Evolutionary conservation across 108 stramenopile genomes (phyloP).

Genomic region (Cyclotella distinguenda): DNA sequence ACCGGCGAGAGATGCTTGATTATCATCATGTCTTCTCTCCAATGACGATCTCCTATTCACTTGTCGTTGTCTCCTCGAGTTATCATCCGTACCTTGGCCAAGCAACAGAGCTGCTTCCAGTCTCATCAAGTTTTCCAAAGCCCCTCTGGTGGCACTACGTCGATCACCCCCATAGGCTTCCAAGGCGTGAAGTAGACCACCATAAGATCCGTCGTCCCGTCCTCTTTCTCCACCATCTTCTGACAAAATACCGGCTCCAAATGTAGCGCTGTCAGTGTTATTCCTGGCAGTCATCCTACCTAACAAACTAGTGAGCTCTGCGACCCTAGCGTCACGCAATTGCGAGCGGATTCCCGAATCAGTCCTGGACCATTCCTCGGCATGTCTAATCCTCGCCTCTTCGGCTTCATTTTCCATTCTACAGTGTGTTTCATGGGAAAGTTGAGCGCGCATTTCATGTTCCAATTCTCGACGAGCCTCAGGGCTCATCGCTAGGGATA

Average conservation of each 20-base stretch:
- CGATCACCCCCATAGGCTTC: slow-evolving; percentile 53
- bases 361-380: slow-evolving; percentile 50
- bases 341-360: slow-evolving; percentile 20
- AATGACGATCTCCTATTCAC: background rate
- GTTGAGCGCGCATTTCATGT: slow-evolving; percentile 71
- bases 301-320: slow-evolving; percentile 31
- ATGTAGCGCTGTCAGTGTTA: background rate
- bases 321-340: slow-evolving; percentile 30
- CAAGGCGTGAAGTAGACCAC: slow-evolving; percentile 27
- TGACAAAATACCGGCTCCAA: background rate
- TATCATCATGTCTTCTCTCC: slow-evolving; percentile 1
- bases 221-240: slow-evolving; percentile 1
- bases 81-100: slow-evolving; percentile 47
- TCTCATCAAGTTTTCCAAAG: slow-evolving; percentile 70
- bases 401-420: slow-evolving; percentile 65
- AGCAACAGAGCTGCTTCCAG: slow-evolving; percentile 71
- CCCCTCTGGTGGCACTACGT: slow-evolving; percentile 35
- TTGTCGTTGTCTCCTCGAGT: background rate
- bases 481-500: slow-evolving; percentile 63
- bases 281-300: slow-evolving; percentile 17
- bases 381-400: slow-evolving; percentile 64
- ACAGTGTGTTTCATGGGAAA: slow-evolving; percentile 62
- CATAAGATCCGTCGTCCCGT: background rate
- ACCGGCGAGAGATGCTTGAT: background rate
- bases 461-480: slow-evolving; percentile 71